These are phyloP conservation scores for Houttuynia cordata DNA, from an alignment of 164 flowering plant species.

Conservation along the genomic window DNA sequence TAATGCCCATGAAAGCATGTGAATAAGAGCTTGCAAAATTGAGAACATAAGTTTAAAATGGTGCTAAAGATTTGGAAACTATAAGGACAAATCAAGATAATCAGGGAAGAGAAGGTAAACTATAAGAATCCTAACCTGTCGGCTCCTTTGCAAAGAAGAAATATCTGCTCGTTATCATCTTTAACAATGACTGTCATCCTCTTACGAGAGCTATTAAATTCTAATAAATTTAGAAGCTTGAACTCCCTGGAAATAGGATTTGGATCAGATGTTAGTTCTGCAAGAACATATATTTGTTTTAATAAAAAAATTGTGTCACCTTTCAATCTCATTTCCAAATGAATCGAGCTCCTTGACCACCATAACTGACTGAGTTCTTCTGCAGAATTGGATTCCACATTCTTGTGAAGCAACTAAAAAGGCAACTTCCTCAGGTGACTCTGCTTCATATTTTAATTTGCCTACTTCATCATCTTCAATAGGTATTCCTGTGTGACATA, in stretches of 20 bases:
- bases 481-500: conserved; percentile 92
- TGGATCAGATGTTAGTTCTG: background rate
- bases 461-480: conserved; percentile 70
- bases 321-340: conserved; percentile 23
- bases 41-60: background rate
- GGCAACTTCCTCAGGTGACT: conserved; percentile 95
- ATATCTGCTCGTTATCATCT: conserved; percentile 39
- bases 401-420: conserved; percentile 94
- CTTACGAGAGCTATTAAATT: conserved; percentile 49
- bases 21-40: background rate
- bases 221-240: conserved; percentile 47
- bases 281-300: no score
- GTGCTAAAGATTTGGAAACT: background rate
- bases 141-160: conserved; percentile 68
- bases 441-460: conserved; percentile 62
- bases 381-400: conserved; percentile 83
- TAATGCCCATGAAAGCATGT: no score
- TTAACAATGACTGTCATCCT: conserved; percentile 63
- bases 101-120: background rate
- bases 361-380: conserved; percentile 55
- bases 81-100: background rate
- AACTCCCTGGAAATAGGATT: conserved; percentile 31
- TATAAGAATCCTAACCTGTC: conserved; percentile 32
- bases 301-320: conserved; percentile 18
- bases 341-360: conserved; percentile 30